A percentile compares a stretch with the other conserved stretches of the same genome.
Conservation (phyloP, 345 rosid species). For the Limnanthes douglasii region DNA sequence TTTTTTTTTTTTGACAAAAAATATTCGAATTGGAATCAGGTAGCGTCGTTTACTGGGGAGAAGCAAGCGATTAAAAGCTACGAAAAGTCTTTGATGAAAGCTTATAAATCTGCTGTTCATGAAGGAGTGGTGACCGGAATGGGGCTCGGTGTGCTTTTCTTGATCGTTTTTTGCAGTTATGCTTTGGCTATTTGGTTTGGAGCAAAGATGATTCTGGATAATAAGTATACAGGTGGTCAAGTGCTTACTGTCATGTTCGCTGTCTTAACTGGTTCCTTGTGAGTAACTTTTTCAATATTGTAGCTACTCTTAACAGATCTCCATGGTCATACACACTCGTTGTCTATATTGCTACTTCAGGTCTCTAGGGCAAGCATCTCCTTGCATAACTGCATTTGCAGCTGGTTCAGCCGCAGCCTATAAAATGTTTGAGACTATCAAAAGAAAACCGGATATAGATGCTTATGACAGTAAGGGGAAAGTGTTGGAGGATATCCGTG, state of each 20-base stretch:
- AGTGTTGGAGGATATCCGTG: constrained; percentile 23
- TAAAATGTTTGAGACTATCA: constrained; percentile 47
- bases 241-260: constrained; percentile 40
- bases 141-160: constrained; percentile 24
- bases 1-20: background rate
- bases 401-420: constrained; percentile 53
- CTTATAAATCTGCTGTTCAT: constrained; percentile 30
- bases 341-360: constrained; percentile 9
- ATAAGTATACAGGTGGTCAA: constrained; percentile 43
- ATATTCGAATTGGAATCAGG: no score
- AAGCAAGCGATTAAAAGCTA: constrained; percentile 31
- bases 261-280: constrained; percentile 35
- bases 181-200: constrained; percentile 56
- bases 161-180: constrained; percentile 28
- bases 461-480: constrained; percentile 25
- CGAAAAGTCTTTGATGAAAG: constrained; percentile 29
- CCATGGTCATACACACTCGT: no score
- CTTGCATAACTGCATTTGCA: constrained; percentile 37
- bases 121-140: constrained; percentile 51
- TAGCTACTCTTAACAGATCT: no score
- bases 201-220: constrained; percentile 37
- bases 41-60: constrained; percentile 62
- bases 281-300: background rate
- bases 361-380: constrained; percentile 60
- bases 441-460: constrained; percentile 42